Base-by-base conservation (phyloP, 148 eudicot genomes). In the Nyssa sinensis region DNA sequence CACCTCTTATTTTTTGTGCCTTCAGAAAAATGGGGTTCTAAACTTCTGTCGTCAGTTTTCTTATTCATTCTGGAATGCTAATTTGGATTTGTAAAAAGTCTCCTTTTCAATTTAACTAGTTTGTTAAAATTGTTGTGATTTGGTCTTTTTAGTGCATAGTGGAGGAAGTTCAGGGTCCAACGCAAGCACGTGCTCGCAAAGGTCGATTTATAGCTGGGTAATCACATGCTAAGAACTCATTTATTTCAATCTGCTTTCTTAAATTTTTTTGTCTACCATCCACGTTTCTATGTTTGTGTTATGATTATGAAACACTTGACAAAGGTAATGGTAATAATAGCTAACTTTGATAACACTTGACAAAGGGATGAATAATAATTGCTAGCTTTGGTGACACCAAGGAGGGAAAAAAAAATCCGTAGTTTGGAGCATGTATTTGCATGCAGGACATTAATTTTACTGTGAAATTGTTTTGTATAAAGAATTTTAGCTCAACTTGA, bases 131-230 rank as follows among this genome's bases (percentile, higher is more conserved):
- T 44, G 28, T 71, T 63, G 12, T 53, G 17, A 5, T 75, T 73
- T 76, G 62, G 41, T 77, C 62, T 69, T 76, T 82, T 67, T 73
- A 94, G 98, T 92, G 98, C 74, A 84, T 95, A 75, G 98, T 95
- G 74, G 98, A 95, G 85, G 98, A 95, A 88, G 90, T 95, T 55
- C 98, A 95, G 77, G 98, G 96, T 83, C 98, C 98, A 82, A 62
- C 93, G 74, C 98, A 95, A 80, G 94, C 94, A 67, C 96, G 97
- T 69, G 77, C 94, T 57, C 90, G 98, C 41, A 95, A 95, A 83
- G 87, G 87, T 53, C 98, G 98, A 77, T 95, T 95, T 77, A 92
- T 95, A 84, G 90, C 98, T 62, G 98, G 98, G 98, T 95, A 89
- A 84, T 72, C 44, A 62, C 49, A 30, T 79, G 68, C 57, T 75